Evolutionary conservation across 495 filamentous ascomycete species (phyloP), one percentile per base, ranked within the genome.

Genomic region (Aspergillus sparsus): DNA sequence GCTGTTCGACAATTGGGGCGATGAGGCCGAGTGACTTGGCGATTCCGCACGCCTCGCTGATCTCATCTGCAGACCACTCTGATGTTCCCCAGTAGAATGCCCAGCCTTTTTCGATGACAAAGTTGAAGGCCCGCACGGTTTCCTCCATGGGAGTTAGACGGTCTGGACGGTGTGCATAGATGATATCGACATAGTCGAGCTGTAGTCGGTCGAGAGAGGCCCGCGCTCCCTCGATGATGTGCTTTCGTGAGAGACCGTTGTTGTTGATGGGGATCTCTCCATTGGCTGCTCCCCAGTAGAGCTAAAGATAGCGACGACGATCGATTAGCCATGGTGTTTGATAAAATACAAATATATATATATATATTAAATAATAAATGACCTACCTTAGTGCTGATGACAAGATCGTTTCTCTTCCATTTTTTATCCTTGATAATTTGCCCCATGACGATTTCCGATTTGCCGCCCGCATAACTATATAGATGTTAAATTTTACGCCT

Each of bases 71-170:
- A 57, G 79, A 81, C 92, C 91, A 95, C 77, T 93, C 90, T 0
- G 87, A 90, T 1, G 92, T 95, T 35, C 92, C 92, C 92, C 91
- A 96, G 81, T 95, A 94, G 69, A 94, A 87, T 21, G 88, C 86
- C 76, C 91, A 88, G 44, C 90, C 88, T 47, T 82, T 82, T 71
- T 87, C 79, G 64, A 96, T 91, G 34, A 88, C 73, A 68, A 90
- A 82, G 73, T 93, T 93, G 80, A 95, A 95, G 46, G 80, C 91
- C 57, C 91, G 85, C 37, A 95, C 92, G 37, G 85, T 84, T 73
- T 96, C 92, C 69, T 92, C 89, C 80, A 95, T 93, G 3, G 92
- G 92, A 0, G 91, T 94, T 44, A 86, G 77, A 5, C 87, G 78
- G 72, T 95, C 92, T 9, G 92, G 89, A 9, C 92, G 86, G 71